Evolutionary conservation across 371 early-diverging fungal genomes (phyloP).

Genomic region (Apophysomyces ossiformis): DNA sequence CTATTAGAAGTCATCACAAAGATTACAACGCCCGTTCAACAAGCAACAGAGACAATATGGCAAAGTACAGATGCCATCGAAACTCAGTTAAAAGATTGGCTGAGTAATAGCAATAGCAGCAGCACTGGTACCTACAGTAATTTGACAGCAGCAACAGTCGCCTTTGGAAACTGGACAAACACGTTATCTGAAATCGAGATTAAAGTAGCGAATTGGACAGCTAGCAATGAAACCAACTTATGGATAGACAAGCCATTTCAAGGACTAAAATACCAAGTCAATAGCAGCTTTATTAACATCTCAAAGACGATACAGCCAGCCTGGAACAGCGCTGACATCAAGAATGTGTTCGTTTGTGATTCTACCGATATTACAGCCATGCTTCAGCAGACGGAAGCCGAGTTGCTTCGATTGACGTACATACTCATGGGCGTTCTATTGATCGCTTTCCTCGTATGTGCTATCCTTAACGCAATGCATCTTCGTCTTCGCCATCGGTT

Average conservation of each 20-base stretch:
- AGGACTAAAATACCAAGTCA: conserved; percentile 25
- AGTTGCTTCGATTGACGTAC: too few relatives aligned
- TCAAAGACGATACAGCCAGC: background rate
- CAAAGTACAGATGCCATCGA: conserved; percentile 16
- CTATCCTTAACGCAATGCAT: background rate
- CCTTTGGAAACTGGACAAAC: conserved; percentile 28
- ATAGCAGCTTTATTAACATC: conserved; percentile 6
- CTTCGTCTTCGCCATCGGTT: conserved; percentile 3
- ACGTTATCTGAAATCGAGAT: conserved; percentile 23
- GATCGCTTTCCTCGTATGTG: background rate
- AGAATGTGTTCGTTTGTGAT: background rate
- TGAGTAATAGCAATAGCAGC: background rate
- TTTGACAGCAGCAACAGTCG: background rate
- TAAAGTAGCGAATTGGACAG: conserved; percentile 34
- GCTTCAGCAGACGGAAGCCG: too few relatives aligned
- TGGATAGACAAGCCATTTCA: conserved; percentile 32
- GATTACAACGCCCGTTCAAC: conserved; percentile 33
- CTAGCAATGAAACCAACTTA: conserved; percentile 18
- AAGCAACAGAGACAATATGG: conserved; percentile 27
- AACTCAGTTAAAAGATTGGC: conserved; percentile 1
- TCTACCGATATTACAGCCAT: too few relatives aligned
- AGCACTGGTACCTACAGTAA: background rate
- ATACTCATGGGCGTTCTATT: background rate
- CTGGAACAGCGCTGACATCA: background rate
- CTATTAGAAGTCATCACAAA: conserved; percentile 26